Evolutionary conservation across 331 rosid genomes (phyloP), one percentile per base, ranked within the genome.

Genomic region (Cydonia oblonga): DNA sequence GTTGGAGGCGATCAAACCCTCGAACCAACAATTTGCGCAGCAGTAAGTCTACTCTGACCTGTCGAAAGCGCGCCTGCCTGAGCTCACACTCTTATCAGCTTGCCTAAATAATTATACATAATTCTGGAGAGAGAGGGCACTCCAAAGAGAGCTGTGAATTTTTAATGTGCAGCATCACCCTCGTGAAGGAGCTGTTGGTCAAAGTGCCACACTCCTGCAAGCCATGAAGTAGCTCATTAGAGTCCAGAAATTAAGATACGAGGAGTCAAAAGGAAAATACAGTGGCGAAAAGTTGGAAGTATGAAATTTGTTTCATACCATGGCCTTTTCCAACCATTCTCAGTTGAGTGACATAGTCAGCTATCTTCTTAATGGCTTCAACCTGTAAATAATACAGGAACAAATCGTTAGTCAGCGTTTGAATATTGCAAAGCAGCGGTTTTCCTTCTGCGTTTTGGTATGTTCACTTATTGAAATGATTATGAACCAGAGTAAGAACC

Each of bases 161-260:
- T 22, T 18, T 24, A 20, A 38, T 7, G 5, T 23, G 52, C 77
- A 66, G 76, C 86, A 12, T 20, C 87, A 53, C 18, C 85, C 62
- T 83, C 89, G 9, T 83, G 84, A 28, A 90, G 95, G 71, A 89
- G 78, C 76, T 46, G 64, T 88, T 90, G 96, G 85, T 93, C 91
- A 61, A 93, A 91, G 87, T 91, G 97, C 97, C 96, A 90, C 14
- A 86, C 93, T 82, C 98, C 97, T 93, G 88, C 76, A 79, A 72
- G 32, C 22, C 65, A 71, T n/a, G 60, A 49, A 44, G 59, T 19
- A 42, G 35, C 29, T 5, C 30, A 26, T 70, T 24, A 54, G 46
- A 40, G 74, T 24, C 28, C 51, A 30, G 23, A n/a, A 71, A 22
- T 22, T 23, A 11, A 57, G 54, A 9, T 54, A 54, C 15, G 33